phyloP scores from a whole-genome alignment of 192 early-diverging fungal genomes.

The Backusella psychrophila region DNA sequence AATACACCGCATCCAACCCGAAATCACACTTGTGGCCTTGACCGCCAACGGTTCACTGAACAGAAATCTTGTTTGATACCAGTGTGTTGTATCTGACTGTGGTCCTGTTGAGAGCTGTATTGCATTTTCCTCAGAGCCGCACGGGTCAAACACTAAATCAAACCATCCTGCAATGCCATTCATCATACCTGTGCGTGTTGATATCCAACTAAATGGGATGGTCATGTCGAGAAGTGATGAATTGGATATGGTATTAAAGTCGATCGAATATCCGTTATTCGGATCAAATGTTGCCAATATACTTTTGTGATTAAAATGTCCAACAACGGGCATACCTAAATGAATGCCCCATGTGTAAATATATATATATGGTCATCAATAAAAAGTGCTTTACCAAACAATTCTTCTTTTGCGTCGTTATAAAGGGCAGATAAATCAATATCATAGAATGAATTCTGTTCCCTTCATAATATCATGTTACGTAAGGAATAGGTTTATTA shows the following conservation, averaged over 20 bases:
- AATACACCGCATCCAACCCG: conserved; percentile 79
- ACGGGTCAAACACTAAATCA: conserved; percentile 80
- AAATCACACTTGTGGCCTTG: conserved; percentile 80
- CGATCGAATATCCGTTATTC: conserved; percentile 56
- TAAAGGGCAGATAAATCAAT: conserved; percentile 88
- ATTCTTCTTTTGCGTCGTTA: conserved; percentile 81
- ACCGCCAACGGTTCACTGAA: conserved; percentile 92
- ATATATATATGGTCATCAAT: not conserved
- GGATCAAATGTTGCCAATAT: conserved; percentile 66
- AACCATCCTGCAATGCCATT: conserved; percentile 98
- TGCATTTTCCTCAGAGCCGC: conserved; percentile 44
- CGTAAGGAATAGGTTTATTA: too few relatives aligned
- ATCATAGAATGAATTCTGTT: conserved; percentile 87
- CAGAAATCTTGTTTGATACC: conserved; percentile 95
- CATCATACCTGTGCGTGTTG: conserved; percentile 84
- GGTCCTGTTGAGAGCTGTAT: conserved; percentile 82
- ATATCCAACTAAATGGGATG: conserved; percentile 80
- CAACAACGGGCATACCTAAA: conserved; percentile 80
- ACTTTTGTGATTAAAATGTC: conserved; percentile 82
- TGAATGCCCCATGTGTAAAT: not conserved
- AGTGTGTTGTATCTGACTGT: conserved; percentile 86
- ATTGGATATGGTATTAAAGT: conserved; percentile 81
- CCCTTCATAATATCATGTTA: conserved; percentile 32
- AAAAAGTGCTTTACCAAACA: conserved; percentile 59
- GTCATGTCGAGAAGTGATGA: conserved; percentile 80